Evolutionary conservation across 192 early-diverging fungal genomes (phyloP).

Genomic region (Funneliformis mosseae): DNA sequence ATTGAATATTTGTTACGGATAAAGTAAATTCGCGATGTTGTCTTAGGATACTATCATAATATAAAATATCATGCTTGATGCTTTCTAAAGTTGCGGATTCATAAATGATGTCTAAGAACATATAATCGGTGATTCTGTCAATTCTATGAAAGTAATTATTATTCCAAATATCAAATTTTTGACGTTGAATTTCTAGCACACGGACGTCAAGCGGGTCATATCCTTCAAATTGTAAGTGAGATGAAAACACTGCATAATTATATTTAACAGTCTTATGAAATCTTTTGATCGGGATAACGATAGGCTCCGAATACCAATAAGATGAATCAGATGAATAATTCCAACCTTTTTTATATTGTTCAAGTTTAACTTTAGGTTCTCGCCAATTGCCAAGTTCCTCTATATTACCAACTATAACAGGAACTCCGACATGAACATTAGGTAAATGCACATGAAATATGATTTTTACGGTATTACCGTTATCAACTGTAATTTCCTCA

Average conservation of each 20-base stretch:
- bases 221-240: neutral
- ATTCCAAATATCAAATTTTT: neutral
- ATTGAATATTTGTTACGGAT: neutral
- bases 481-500: no score
- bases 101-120: neutral
- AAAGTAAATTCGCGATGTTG: neutral
- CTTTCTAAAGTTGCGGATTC: neutral
- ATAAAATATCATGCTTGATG: neutral
- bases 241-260: neutral
- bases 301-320: neutral
- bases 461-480: neutral
- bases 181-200: no score
- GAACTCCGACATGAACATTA: neutral
- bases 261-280: neutral
- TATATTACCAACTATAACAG: neutral
- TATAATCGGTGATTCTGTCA: no score
- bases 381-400: slow-evolving; percentile 7
- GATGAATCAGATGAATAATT: neutral
- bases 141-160: neutral
- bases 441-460: slow-evolving; percentile 11
- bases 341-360: neutral
- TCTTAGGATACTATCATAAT: neutral
- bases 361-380: neutral
- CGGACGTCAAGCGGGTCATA: no score
- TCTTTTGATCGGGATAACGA: neutral